Percentiles rank a stretch among this genome's conserved stretches.
These are phyloP conservation scores for Tylopilus sp. DNA, from an alignment of 1,284 basidiomycete genomes.

Conservation along the genomic window DNA sequence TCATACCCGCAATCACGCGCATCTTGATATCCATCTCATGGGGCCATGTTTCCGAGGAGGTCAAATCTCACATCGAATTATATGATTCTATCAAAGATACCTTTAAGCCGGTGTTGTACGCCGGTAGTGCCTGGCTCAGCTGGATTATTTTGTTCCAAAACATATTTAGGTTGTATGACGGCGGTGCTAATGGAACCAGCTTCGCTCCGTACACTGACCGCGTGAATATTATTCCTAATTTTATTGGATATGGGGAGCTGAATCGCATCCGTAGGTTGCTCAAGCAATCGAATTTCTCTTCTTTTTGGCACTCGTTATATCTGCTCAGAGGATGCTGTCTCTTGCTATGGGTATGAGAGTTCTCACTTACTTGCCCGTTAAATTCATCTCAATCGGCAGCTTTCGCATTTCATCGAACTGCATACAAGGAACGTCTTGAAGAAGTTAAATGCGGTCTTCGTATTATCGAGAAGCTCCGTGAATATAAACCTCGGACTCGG, in stretches of 20 bases:
- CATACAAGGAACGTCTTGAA: slow-evolving; percentile 72
- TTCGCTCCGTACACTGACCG: slow-evolving; percentile 55
- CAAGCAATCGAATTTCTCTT: slow-evolving; percentile 68
- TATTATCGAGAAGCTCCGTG: slow-evolving; percentile 68
- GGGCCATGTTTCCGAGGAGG: slow-evolving; percentile 70
- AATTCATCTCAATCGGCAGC: slow-evolving; percentile 38
- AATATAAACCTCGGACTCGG: slow-evolving; percentile 61
- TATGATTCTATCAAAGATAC: slow-evolving; percentile 68
- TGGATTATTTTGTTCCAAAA: slow-evolving; percentile 69
- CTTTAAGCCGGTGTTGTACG: slow-evolving; percentile 67
- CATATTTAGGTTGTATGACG: slow-evolving; percentile 57
- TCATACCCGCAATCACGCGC: slow-evolving; percentile 56
- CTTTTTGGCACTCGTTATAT: slow-evolving; percentile 63
- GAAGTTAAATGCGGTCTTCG: slow-evolving; percentile 53
- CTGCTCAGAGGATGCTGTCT: slow-evolving; percentile 61
- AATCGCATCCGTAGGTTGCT: slow-evolving; percentile 39
- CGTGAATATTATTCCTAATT: slow-evolving; percentile 13
- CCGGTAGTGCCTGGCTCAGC: slow-evolving; percentile 61
- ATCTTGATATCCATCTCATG: slow-evolving; percentile 57
- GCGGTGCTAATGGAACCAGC: slow-evolving; percentile 42
- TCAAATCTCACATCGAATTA: slow-evolving; percentile 65
- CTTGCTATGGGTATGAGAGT: slow-evolving; percentile 50
- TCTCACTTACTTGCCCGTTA: not conserved
- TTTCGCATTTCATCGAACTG: slow-evolving; percentile 72
- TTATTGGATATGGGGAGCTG: not conserved